These are phyloP conservation scores for Umbilicus rupestris DNA, from an alignment of 164 flowering plant species.

Conservation along the genomic window DNA sequence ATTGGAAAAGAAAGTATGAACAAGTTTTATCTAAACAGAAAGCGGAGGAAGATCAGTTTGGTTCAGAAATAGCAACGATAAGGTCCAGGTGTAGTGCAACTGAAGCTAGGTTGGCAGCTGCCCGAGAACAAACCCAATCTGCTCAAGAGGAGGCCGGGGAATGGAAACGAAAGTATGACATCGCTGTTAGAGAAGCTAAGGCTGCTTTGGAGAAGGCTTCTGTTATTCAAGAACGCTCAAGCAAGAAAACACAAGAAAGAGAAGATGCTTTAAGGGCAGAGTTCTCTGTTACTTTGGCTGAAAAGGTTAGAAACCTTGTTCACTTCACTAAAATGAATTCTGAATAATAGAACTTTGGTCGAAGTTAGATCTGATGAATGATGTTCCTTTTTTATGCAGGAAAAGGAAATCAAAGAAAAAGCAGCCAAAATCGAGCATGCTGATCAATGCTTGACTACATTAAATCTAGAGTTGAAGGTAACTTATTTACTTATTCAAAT, in stretches of 20 bases:
- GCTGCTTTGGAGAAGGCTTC: slow-evolving; percentile 94
- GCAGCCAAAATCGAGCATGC: slow-evolving; percentile 57
- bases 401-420: slow-evolving; percentile 69
- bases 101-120: slow-evolving; percentile 91
- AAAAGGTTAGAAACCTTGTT: slow-evolving; percentile 44
- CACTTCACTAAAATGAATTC: not conserved
- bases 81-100: slow-evolving; percentile 69
- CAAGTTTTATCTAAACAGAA: slow-evolving; percentile 45
- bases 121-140: slow-evolving; percentile 74
- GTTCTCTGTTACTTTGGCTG: slow-evolving; percentile 44
- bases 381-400: slow-evolving; percentile 34
- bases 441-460: slow-evolving; percentile 72
- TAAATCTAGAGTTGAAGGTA: slow-evolving; percentile 73
- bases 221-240: slow-evolving; percentile 56
- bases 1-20: slow-evolving; percentile 90
- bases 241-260: slow-evolving; percentile 54
- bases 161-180: slow-evolving; percentile 83
- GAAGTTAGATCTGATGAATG: not conserved
- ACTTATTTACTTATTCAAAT: slow-evolving; percentile 7
- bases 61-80: slow-evolving; percentile 60
- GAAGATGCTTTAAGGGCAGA: slow-evolving; percentile 82
- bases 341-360: no score
- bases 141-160: slow-evolving; percentile 90
- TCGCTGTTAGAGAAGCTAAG: slow-evolving; percentile 83
- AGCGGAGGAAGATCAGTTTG: slow-evolving; percentile 60